phyloP scores from a whole-genome alignment of 371 early-diverging fungal species.

The Thermomucor indicae-seudaticae region DNA sequence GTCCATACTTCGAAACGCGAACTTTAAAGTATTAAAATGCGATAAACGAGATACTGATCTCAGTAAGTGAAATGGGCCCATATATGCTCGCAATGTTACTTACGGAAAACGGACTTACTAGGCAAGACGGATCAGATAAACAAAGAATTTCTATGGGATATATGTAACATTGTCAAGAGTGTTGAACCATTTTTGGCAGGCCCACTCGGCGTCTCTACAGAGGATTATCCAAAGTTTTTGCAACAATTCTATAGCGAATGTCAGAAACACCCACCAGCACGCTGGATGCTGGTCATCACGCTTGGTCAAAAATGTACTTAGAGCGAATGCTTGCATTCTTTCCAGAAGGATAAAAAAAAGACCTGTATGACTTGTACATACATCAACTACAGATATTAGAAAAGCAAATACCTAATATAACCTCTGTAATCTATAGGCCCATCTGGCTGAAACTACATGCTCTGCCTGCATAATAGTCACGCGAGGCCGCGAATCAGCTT shows the following conservation, averaged over 20 bases:
- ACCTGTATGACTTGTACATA: no score
- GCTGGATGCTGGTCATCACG: slow-evolving; percentile 10
- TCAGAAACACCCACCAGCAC: slow-evolving; percentile 10
- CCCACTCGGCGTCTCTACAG: slow-evolving; percentile 13
- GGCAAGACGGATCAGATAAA: slow-evolving; percentile 12
- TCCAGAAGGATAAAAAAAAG: no score
- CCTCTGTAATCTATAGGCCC: no score
- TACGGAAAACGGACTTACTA: neutral
- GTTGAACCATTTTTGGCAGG: slow-evolving; percentile 17
- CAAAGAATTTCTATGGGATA: slow-evolving; percentile 17
- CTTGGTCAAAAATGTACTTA: slow-evolving; percentile 14
- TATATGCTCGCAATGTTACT: neutral
- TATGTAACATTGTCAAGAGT: slow-evolving; percentile 10
- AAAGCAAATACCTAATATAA: no score
- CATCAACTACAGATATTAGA: no score
- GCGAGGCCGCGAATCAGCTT: no score
- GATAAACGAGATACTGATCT: slow-evolving; percentile 14
- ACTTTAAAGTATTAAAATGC: slow-evolving; percentile 20
- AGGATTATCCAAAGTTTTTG: slow-evolving; percentile 12
- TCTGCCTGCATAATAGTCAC: no score
- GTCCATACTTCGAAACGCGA: slow-evolving; percentile 19
- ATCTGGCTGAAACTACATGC: no score
- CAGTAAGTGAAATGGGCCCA: no score
- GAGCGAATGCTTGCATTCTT: no score
- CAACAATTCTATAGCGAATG: slow-evolving; percentile 11